Evolutionary conservation across 2,329 filamentous ascomycete species (phyloP).

Genomic region (Arthroderma sp.): DNA sequence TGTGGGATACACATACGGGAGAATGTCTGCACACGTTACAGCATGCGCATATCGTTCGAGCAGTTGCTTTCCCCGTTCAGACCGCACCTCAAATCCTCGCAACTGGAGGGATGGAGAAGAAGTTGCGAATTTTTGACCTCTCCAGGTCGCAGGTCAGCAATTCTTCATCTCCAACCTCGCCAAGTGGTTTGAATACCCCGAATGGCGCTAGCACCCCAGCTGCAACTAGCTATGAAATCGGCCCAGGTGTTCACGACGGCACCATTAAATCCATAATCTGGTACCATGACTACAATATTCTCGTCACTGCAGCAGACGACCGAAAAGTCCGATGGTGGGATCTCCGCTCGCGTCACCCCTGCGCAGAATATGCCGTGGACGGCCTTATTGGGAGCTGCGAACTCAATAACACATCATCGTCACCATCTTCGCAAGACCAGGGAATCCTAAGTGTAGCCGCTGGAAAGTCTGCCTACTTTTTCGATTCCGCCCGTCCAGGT

Average conservation of each 20-base stretch:
- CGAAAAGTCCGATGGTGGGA: slow-evolving; percentile 94
- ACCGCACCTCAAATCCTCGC: slow-evolving; percentile 67
- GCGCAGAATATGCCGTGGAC: slow-evolving; percentile 66
- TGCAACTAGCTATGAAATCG: slow-evolving; percentile 71
- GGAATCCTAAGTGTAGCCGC: slow-evolving; percentile 80
- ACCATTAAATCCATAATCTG: slow-evolving; percentile 96
- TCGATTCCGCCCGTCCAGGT: slow-evolving; percentile 60
- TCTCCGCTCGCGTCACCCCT: slow-evolving; percentile 58
- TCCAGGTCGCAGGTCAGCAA: slow-evolving; percentile 39
- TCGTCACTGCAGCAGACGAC: slow-evolving; percentile 83
- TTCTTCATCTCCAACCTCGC: slow-evolving; percentile 26
- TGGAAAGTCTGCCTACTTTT: slow-evolving; percentile 90
- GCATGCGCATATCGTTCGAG: slow-evolving; percentile 90
- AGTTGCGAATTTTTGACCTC: slow-evolving; percentile 84
- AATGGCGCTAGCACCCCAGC: slow-evolving; percentile 34
- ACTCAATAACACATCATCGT: slow-evolving; percentile 55
- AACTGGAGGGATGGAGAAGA: slow-evolving; percentile 93
- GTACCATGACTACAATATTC: slow-evolving; percentile 73
- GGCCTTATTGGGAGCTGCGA: slow-evolving; percentile 86
- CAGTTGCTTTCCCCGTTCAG: slow-evolving; percentile 77
- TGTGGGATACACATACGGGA: slow-evolving; percentile 94
- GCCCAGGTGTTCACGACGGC: slow-evolving; percentile 65
- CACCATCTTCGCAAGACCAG: slow-evolving; percentile 39
- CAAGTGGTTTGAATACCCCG: slow-evolving; percentile 21
- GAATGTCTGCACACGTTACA: slow-evolving; percentile 76